Percentiles rank a stretch among this genome's conserved stretches.
Evolutionary conservation across 2,329 filamentous ascomycete species (phyloP).

Genomic region (Neofusicoccum laricinum): DNA sequence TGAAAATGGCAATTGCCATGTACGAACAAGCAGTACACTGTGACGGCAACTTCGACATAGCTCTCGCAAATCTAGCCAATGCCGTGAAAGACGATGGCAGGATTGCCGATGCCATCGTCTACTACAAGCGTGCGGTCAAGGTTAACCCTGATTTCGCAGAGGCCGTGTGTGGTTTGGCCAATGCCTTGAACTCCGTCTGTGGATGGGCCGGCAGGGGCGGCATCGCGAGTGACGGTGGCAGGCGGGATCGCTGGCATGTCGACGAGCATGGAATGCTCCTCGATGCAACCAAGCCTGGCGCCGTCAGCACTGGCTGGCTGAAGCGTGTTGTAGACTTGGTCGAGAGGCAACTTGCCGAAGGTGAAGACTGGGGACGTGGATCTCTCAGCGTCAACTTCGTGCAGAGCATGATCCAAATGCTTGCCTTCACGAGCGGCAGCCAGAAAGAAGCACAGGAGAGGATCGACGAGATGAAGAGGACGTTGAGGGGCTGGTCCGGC

Average conservation of each 20-base stretch:
- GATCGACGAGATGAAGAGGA: slow-evolving; percentile 34
- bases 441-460: slow-evolving; percentile 33
- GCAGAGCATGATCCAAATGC: slow-evolving; percentile 44
- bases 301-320: slow-evolving; percentile 73
- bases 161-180: slow-evolving; percentile 91
- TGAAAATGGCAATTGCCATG: slow-evolving; percentile 91
- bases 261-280: slow-evolving; percentile 77
- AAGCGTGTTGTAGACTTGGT: slow-evolving; percentile 90
- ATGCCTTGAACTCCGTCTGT: slow-evolving; percentile 93
- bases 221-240: slow-evolving; percentile 68
- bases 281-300: slow-evolving; percentile 63
- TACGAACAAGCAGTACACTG: slow-evolving; percentile 92
- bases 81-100: slow-evolving; percentile 95
- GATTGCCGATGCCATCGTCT: slow-evolving; percentile 85
- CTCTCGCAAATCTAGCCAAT: slow-evolving; percentile 92
- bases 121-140: slow-evolving; percentile 84
- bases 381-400: slow-evolving; percentile 51
- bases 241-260: slow-evolving; percentile 89
- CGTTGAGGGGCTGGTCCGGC: slow-evolving; percentile 59
- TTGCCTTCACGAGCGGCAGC: slow-evolving; percentile 38
- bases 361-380: slow-evolving; percentile 80
- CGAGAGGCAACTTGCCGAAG: slow-evolving; percentile 79
- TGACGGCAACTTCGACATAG: slow-evolving; percentile 94
- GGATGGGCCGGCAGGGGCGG: slow-evolving; percentile 90
- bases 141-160: slow-evolving; percentile 97